Conservation (phyloP, 78 protist genomes). For the Capsaspora owczarzaki region DNA sequence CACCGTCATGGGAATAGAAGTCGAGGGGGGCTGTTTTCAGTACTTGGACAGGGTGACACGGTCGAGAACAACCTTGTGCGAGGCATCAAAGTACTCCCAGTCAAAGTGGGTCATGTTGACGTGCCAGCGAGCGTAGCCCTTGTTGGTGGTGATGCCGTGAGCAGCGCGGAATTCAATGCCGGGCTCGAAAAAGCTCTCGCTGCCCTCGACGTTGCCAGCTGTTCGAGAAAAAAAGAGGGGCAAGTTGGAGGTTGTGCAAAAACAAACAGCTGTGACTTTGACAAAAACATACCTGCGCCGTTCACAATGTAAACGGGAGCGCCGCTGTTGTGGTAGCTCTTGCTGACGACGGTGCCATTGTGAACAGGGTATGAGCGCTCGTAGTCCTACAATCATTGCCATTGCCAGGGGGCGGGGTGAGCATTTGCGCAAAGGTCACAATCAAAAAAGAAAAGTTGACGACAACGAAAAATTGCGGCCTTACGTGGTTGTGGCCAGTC, state of each 20-base stretch:
- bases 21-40: too few relatives aligned
- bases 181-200: background rate
- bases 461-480: too few relatives aligned
- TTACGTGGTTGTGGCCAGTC: constrained; percentile 28
- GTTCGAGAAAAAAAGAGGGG: background rate
- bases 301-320: background rate
- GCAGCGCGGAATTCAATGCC: background rate
- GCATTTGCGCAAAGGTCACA: background rate
- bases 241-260: background rate
- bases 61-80: background rate
- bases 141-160: background rate
- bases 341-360: constrained; percentile 1
- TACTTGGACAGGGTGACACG: background rate
- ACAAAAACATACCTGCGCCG: background rate
- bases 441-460: background rate
- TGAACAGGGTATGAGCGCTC: background rate
- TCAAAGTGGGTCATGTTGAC: background rate
- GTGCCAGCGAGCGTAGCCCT: background rate
- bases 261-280: background rate
- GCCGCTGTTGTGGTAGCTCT: background rate
- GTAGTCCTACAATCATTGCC: background rate
- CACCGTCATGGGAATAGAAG: too few relatives aligned
- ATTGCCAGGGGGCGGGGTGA: background rate
- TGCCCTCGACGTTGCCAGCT: background rate
- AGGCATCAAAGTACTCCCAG: background rate